Evolutionary conservation across 1,284 basidiomycete species (phyloP), one percentile per base, ranked within the genome.

Genomic region (Tetrapyrgos nigripes): DNA sequence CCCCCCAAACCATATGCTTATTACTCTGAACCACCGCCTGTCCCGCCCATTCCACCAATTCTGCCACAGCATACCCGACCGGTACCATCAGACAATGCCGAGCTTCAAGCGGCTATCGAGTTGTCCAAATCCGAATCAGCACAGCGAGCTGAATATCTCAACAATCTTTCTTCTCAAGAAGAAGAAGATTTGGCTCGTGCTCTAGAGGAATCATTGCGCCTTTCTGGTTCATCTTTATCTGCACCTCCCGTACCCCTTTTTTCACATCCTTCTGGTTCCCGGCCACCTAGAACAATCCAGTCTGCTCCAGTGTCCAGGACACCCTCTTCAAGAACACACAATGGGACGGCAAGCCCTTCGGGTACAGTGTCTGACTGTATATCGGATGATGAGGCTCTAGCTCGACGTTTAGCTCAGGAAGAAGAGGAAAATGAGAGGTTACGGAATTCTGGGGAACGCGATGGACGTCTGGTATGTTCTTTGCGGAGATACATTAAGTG

Each of bases 141-240:
- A 27, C 74, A 74, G 43, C 75, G 76, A 46, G 72, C 78, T 57
- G 68, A 75, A 21, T 55, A 70, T 27, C 69, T 74, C 50, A 70
- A 76, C 27, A 71, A 73, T 46, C 59, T 80, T n/a, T 64, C 62
- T 5, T 68, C 60, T 54, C 77, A 82, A 63, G 89, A 91, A 66
- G 86, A 89, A 57, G 84, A 84, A 33, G 86, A 89, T 47, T 75
- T 92, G 21, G 83, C 83, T n/a, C 78, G 76, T 62, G 89, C 88
- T 0, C 64, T 91, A 58, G 78, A 83, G 62, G 86, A 83, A 62
- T 91, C 89, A n/a, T 54, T 60, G 49, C 53, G 50, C 56, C 63
- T 62, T 10, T 52, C 60, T 24, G 55, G 19, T 13, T 51, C 55
- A 5, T n/a, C 49, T 13, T 23, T 49, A 43, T 23, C 44, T 14